phyloP scores from a whole-genome alignment of 768 basidiomycete species.

The Termitomyces sp. region DNA sequence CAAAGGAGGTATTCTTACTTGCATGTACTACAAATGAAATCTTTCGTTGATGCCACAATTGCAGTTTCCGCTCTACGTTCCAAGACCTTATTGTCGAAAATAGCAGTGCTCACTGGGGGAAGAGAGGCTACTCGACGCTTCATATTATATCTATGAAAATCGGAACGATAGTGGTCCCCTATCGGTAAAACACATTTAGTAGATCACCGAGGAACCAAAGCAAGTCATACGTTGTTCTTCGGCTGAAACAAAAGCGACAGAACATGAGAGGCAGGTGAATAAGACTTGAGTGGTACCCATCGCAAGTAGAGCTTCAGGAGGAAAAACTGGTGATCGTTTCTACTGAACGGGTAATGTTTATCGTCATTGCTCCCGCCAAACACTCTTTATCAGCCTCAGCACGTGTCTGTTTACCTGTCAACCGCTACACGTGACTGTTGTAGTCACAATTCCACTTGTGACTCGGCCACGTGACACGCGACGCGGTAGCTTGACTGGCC shows the following conservation, averaged over 20 bases:
- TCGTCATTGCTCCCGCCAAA: conserved; percentile 1
- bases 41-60: conserved; percentile 52
- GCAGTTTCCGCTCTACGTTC: conserved; percentile 76
- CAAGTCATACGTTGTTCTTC: conserved; percentile 73
- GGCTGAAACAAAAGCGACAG: conserved; percentile 77
- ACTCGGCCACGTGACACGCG: too few species aligned
- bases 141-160: conserved; percentile 98
- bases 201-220: neutral
- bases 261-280: conserved; percentile 89
- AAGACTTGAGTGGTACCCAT: conserved; percentile 34
- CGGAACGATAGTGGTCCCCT: conserved; percentile 89
- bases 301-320: neutral
- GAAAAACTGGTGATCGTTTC: neutral
- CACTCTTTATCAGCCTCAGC: neutral
- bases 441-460: too few species aligned
- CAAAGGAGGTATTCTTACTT: conserved; percentile 46
- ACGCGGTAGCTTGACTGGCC: too few species aligned
- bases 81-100: conserved; percentile 86
- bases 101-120: conserved; percentile 68
- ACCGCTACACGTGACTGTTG: too few species aligned
- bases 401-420: too few species aligned
- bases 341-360: conserved; percentile 5
- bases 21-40: conserved; percentile 73
- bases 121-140: conserved; percentile 90
- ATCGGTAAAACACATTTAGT: conserved; percentile 5